A percentile compares a stretch with the other conserved stretches of the same genome.
phyloP scores from a whole-genome alignment of 768 basidiomycete species.

The Pleurotus giganteus region DNA sequence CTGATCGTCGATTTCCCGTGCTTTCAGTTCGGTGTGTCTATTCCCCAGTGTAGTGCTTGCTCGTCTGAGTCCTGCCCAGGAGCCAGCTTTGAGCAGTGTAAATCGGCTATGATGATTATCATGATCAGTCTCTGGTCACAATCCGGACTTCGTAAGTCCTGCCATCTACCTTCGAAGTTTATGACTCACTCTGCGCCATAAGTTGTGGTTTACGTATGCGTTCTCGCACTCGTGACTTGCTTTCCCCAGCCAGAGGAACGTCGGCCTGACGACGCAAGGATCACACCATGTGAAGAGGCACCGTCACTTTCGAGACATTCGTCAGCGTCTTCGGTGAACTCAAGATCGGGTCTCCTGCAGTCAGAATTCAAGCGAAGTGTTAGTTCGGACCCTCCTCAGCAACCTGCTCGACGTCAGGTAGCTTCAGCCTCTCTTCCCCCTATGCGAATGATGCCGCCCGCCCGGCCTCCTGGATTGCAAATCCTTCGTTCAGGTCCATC shows the following conservation, averaged over 20 bases:
- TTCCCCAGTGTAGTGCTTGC: not conserved
- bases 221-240: slow-evolving; percentile 27
- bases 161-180: not conserved
- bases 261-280: slow-evolving; percentile 20
- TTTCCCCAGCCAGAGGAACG: slow-evolving; percentile 22
- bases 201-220: slow-evolving; percentile 27
- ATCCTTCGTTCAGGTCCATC: not conserved
- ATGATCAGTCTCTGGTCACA: slow-evolving; percentile 30
- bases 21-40: slow-evolving; percentile 27
- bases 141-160: slow-evolving; percentile 31
- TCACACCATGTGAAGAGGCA: slow-evolving; percentile 12
- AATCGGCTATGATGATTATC: slow-evolving; percentile 23
- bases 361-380: not conserved
- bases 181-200: not conserved
- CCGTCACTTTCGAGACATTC: slow-evolving; percentile 1
- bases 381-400: not conserved
- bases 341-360: slow-evolving; percentile 10
- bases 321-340: slow-evolving; percentile 4
- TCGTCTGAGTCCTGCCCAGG: not conserved
- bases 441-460: not conserved
- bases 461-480: not conserved
- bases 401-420: too few species aligned
- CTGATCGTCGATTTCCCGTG: slow-evolving; percentile 32
- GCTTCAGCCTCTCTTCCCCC: not conserved
- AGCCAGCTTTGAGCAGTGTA: slow-evolving; percentile 30